Evolutionary conservation across 768 basidiomycete genomes (phyloP).

Genomic region (Collybia mongolica): DNA sequence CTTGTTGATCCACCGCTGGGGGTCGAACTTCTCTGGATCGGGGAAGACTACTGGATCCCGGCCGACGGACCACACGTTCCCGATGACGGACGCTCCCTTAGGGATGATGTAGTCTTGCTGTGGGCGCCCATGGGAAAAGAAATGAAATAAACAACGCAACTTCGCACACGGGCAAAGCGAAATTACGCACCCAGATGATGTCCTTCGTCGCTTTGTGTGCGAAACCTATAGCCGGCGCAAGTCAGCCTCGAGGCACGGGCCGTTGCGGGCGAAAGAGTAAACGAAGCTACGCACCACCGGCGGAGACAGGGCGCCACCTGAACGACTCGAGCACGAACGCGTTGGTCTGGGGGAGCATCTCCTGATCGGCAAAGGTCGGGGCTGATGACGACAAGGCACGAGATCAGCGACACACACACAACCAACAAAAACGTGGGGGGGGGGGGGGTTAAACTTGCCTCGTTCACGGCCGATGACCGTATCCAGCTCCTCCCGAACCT

Average conservation of each 20-base stretch:
- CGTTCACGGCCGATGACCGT: slow-evolving; percentile 45
- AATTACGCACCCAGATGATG: slow-evolving; percentile 42
- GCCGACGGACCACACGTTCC: slow-evolving; percentile 62
- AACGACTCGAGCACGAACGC: slow-evolving; percentile 51
- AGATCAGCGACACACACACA: too few relatives aligned
- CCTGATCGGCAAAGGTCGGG: slow-evolving; percentile 38
- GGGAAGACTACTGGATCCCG: slow-evolving; percentile 59
- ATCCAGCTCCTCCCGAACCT: slow-evolving; percentile 57
- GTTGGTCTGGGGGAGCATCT: slow-evolving; percentile 41
- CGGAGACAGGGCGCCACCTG: slow-evolving; percentile 51
- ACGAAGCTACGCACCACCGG: slow-evolving; percentile 32
- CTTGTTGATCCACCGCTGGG: slow-evolving; percentile 52
- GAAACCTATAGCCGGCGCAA: slow-evolving; percentile 36
- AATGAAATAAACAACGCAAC: too few relatives aligned
- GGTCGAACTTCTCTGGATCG: slow-evolving; percentile 58
- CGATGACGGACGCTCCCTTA: slow-evolving; percentile 54
- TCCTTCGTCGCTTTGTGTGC: slow-evolving; percentile 65
- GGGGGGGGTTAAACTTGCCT: slow-evolving; percentile 28
- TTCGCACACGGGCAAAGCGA: too few relatives aligned
- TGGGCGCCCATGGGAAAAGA: too few relatives aligned
- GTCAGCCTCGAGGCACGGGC: too few relatives aligned
- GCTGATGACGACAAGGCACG: slow-evolving; percentile 16
- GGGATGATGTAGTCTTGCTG: slow-evolving; percentile 47
- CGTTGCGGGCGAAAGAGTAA: background rate
- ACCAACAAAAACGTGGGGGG: too few relatives aligned